Evolutionary conservation across 2,329 filamentous ascomycete genomes (phyloP).

Genomic region (Fulvia fulva): DNA sequence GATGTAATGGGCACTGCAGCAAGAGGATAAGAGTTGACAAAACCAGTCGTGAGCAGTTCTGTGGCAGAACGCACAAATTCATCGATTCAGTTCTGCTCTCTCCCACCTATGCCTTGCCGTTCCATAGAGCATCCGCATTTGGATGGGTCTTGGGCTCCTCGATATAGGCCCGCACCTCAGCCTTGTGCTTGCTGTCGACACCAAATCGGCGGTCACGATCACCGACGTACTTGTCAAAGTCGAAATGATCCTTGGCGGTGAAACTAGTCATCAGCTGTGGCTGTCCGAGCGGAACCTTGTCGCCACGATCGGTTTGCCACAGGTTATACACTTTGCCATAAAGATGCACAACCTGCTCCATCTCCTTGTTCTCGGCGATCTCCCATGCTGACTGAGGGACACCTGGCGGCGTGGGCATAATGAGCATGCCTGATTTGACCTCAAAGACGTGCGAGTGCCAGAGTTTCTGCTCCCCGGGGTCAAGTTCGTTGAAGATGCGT

Average conservation of each 20-base stretch:
- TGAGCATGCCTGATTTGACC: constrained; percentile 74
- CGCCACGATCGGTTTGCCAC: constrained; percentile 77
- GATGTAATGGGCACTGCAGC: too few relatives aligned
- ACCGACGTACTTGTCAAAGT: constrained; percentile 43
- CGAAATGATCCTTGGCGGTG: constrained; percentile 48
- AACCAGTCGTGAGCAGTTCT: background rate
- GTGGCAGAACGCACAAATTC: background rate
- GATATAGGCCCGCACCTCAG: constrained; percentile 52
- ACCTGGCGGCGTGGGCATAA: constrained; percentile 61
- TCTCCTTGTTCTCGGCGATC: constrained; percentile 70
- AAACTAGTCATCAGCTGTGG: constrained; percentile 64
- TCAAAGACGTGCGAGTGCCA: constrained; percentile 79
- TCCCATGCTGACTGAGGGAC: constrained; percentile 66
- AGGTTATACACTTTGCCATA: constrained; percentile 85
- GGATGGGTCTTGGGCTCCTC: constrained; percentile 45
- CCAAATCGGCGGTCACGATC: constrained; percentile 55
- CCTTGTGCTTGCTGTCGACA: constrained; percentile 51
- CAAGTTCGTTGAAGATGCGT: constrained; percentile 62
- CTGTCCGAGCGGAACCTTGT: constrained; percentile 57
- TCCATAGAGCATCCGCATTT: constrained; percentile 50
- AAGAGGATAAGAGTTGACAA: too few relatives aligned
- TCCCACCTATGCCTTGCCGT: constrained; percentile 1
- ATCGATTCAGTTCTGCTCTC: background rate
- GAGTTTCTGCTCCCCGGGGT: constrained; percentile 63
- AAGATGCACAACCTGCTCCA: constrained; percentile 68